Conservation (phyloP, 139 green algal species). For the Chlorella sp. region DNA sequence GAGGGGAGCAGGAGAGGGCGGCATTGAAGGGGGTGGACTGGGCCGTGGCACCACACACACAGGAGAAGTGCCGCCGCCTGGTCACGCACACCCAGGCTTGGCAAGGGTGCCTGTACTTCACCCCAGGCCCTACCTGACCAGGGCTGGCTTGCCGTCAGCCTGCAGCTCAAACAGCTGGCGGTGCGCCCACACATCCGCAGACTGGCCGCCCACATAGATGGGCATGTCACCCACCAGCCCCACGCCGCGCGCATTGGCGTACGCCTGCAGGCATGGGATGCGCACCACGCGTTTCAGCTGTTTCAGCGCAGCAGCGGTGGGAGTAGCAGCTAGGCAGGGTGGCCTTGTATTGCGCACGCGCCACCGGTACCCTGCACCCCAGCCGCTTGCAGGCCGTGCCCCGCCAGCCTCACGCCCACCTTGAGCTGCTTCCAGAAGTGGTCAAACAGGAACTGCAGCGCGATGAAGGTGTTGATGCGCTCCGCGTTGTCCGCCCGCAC, state of each 20-base stretch:
- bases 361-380: too few relatives aligned
- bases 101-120: too few relatives aligned
- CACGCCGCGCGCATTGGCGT: conserved; percentile 89
- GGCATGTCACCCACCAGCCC: conserved; percentile 98
- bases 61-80: too few relatives aligned
- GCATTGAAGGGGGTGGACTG: not conserved
- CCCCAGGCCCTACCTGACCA: conserved; percentile 40
- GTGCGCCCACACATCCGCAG: conserved; percentile 97
- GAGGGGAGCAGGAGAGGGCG: not conserved
- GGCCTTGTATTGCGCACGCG: too few relatives aligned
- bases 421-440: conserved; percentile 89
- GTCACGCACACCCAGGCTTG: too few relatives aligned
- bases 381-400: too few relatives aligned
- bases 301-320: too few relatives aligned
- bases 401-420: too few relatives aligned
- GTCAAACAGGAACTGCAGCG: conserved; percentile 97
- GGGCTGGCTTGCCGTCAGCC: conserved; percentile 42
- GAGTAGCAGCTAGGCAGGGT: too few relatives aligned
- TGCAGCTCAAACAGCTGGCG: conserved; percentile 78
- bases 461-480: conserved; percentile 90
- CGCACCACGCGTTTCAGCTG: too few relatives aligned
- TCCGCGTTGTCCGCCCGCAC: conserved; percentile 61
- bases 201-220: conserved; percentile 97
- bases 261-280: too few relatives aligned
- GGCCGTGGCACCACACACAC: not conserved